Evolutionary conservation across 768 basidiomycete genomes (phyloP), one percentile per base, ranked within the genome.

Genomic region (Tulasnella sp.): DNA sequence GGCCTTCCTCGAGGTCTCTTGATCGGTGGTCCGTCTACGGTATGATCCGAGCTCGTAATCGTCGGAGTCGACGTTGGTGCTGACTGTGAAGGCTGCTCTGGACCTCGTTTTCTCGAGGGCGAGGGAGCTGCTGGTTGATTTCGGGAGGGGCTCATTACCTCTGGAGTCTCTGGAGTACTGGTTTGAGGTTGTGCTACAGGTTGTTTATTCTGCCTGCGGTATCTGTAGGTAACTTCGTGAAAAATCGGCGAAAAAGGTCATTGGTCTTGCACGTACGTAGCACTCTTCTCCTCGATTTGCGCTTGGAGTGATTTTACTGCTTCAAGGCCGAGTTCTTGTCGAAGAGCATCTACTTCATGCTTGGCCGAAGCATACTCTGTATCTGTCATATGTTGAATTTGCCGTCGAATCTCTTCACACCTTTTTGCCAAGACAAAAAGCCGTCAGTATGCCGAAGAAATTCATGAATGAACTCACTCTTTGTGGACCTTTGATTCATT

Each of bases 331-430:
- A 89, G 76, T 60, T 88, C 85, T 48, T 70, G 69, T 35, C 85
- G 75, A 41, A 89, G 68, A 45, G 73, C 67, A 60, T 89, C 85
- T 41, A 89, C 85, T 55, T 88, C 84, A 25, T 65, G 65, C 62
- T 88, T 88, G 4, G 85, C 79, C 6, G 66, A 63, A 12, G 80
- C 70, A 60, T 89, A 89, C 56, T 87, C 85, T 31, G 79, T 80
- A 42, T 84, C 83, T 20, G 81, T 78, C 10, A 89, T 69, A 9
- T 66, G 63, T 33, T 69, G 66, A 55, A 89, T 86, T 64, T 83
- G 82, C 31, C 66, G 61, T 3, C 78, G 77, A 27, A 84, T 71
- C 15, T 80, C 79, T 20, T 61, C 60, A 58, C 80, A 81, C 62
- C 83, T 86, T n/a, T n/a, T n/a, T n/a, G n/a, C n/a, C n/a, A n/a